A percentile compares a stretch with the other conserved stretches of the same genome.
Evolutionary conservation across 352 stramenopile species (phyloP).

Genomic region (Phytophthora quininea): DNA sequence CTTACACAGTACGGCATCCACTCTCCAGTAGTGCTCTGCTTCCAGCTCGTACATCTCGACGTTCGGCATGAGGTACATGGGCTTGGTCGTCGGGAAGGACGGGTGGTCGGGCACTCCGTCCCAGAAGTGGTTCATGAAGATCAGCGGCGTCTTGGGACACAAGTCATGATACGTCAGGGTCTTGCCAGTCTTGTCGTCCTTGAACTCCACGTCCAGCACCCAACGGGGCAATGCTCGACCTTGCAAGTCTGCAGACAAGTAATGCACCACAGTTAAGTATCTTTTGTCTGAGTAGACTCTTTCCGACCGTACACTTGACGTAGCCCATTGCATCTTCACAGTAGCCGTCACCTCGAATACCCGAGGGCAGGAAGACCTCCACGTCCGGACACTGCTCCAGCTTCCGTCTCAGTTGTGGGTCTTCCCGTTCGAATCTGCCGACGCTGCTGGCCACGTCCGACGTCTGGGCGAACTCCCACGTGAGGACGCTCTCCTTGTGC

Average conservation of each 20-base stretch:
- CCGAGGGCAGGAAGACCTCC: constrained; percentile 61
- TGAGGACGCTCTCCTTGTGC: constrained; percentile 47
- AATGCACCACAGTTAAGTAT: constrained; percentile 1
- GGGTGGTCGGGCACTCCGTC: constrained; percentile 27
- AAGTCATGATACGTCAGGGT: constrained; percentile 58
- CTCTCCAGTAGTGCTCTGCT: constrained; percentile 45
- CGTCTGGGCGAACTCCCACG: constrained; percentile 36
- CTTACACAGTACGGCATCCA: constrained; percentile 61
- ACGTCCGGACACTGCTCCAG: constrained; percentile 60
- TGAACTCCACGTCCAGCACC: constrained; percentile 46
- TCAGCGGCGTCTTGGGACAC: constrained; percentile 52
- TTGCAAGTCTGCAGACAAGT: constrained; percentile 39
- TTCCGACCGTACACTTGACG: constrained; percentile 48
- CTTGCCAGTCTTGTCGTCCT: constrained; percentile 33
- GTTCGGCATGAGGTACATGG: constrained; percentile 57
- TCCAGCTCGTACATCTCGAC: constrained; percentile 64
- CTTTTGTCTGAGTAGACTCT: background rate
- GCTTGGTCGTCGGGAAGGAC: constrained; percentile 44
- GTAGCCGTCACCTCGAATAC: constrained; percentile 61
- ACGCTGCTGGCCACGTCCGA: constrained; percentile 15
- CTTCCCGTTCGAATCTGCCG: constrained; percentile 36
- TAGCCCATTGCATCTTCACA: constrained; percentile 80
- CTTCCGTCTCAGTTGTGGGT: constrained; percentile 45
- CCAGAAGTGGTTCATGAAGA: constrained; percentile 75
- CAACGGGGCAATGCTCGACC: constrained; percentile 52